Base-by-base conservation (phyloP, 2,329 filamentous ascomycete genomes). In the Sclerotinia trifoliorum region DNA sequence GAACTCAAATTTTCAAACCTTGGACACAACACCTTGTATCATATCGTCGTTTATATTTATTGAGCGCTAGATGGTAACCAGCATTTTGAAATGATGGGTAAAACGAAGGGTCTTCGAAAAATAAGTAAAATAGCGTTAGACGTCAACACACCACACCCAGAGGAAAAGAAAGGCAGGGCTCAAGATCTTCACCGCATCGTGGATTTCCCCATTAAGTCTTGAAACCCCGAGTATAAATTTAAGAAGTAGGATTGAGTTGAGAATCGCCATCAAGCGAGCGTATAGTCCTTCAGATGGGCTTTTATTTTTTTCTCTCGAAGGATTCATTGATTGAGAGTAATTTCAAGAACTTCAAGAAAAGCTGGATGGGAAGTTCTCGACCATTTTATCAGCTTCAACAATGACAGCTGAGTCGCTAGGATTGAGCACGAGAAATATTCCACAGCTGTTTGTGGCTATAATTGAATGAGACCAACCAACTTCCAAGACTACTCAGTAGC, bases 271-370 rank as follows among this genome's bases (percentile, higher is more conserved):
- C n/a, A 44, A 44, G 35, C 35, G n/a, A 58, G 24, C 35, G 17
- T 26, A 15, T 21, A 44, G n/a, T 26, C 24, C 32, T 7, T 11
- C 24, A 15, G 17, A 24, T 3, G n/a, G 24, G 15, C 17, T 26
- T 35, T 56, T 58, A 7, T 35, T 35, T 35, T 35, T 42, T 29
- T 29, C 5, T 17, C 4, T 29, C n/a, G 24, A 44, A 39, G n/a
- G 56, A 24, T 42, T 42, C 21, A 57, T 57, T 42, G 55, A 57
- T 39, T 57, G 55, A 57, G 10, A 55, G n/a, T n/a, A 55, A 10
- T 13, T 15, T 6, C 21, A 24, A 19, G 15, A 10, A 57, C 13
- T 57, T 42, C n/a, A 26, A 57, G 35, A 24, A 57, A 42, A 35
- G 21, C 55, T 7, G 35, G 17, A 55, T 55, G 29, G 24, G 35